Evolutionary conservation across 1,284 basidiomycete species (phyloP).

Genomic region (Ceratobasidium sp.): DNA sequence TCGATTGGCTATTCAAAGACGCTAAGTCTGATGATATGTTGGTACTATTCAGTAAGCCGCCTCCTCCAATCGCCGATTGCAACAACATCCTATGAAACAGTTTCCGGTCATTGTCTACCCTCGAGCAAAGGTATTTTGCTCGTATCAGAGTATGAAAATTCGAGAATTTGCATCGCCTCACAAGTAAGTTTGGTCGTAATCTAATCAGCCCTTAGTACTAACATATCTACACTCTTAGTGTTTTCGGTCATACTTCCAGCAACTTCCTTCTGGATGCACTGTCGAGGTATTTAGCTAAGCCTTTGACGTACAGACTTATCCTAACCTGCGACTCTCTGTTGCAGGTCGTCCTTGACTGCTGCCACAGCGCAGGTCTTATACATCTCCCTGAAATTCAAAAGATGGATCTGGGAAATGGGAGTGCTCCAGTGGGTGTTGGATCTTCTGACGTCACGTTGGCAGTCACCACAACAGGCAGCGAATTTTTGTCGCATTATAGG

Average conservation of each 20-base stretch:
- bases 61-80: not conserved
- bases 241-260: not conserved
- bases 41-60: constrained; percentile 4
- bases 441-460: not conserved
- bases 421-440: not conserved
- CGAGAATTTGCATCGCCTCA: not conserved
- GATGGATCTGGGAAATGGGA: not conserved
- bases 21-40: not conserved
- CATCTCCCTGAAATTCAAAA: not conserved
- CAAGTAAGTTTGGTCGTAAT: not conserved
- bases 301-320: not conserved
- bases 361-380: constrained; percentile 1
- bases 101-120: constrained; percentile 15
- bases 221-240: not conserved
- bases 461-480: no score
- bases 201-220: not conserved
- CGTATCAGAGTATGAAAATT: not conserved
- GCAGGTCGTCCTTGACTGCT: constrained; percentile 13
- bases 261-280: constrained; percentile 1
- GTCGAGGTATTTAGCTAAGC: not conserved
- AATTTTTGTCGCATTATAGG: no score
- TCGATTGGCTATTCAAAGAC: not conserved
- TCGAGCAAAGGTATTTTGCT: not conserved
- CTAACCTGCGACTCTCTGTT: not conserved
- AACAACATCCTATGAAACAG: not conserved